These are phyloP conservation scores for Termitomyces sp. DNA, from an alignment of 768 basidiomycete species.

Conservation along the genomic window DNA sequence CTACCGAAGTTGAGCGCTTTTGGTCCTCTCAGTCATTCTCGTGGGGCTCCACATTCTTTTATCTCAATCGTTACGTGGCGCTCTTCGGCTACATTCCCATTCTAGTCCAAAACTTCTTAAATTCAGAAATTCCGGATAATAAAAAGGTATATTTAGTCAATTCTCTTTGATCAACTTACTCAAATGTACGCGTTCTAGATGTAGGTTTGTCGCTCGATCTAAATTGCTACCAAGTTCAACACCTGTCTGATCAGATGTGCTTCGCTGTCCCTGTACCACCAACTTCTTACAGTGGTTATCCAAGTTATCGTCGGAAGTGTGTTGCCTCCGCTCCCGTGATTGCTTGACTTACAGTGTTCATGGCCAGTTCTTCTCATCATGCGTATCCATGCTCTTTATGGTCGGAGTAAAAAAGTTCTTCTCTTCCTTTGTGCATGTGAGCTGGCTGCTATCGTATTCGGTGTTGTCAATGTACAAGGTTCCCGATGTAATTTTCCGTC, in stretches of 20 bases:
- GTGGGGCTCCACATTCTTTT: constrained; percentile 33
- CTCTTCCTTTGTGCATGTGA: constrained; percentile 18
- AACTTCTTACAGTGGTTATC: constrained; percentile 24
- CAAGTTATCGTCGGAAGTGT: constrained; percentile 32
- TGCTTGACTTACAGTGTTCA: neutral
- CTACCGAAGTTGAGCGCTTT: constrained; percentile 36
- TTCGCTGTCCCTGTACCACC: constrained; percentile 18
- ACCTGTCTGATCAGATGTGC: constrained; percentile 15
- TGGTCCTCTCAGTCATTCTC: constrained; percentile 29
- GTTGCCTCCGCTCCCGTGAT: constrained; percentile 1
- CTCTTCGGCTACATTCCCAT: constrained; percentile 33
- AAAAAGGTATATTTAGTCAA: constrained; percentile 15
- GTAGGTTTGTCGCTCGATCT: neutral
- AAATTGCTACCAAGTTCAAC: neutral
- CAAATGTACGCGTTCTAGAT: neutral
- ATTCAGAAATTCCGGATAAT: constrained; percentile 17
- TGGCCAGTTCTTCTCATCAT: constrained; percentile 21
- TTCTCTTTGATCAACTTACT: neutral
- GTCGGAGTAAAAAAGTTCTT: constrained; percentile 22
- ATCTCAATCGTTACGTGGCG: constrained; percentile 37
- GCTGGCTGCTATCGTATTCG: constrained; percentile 21
- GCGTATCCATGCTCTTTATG: constrained; percentile 36
- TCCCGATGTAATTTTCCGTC: neutral
- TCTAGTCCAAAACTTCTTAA: constrained; percentile 26
- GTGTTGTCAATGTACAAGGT: constrained; percentile 14